These are phyloP conservation scores for Stereocaulon alpinum DNA, from an alignment of 495 filamentous ascomycete species.

Conservation along the genomic window DNA sequence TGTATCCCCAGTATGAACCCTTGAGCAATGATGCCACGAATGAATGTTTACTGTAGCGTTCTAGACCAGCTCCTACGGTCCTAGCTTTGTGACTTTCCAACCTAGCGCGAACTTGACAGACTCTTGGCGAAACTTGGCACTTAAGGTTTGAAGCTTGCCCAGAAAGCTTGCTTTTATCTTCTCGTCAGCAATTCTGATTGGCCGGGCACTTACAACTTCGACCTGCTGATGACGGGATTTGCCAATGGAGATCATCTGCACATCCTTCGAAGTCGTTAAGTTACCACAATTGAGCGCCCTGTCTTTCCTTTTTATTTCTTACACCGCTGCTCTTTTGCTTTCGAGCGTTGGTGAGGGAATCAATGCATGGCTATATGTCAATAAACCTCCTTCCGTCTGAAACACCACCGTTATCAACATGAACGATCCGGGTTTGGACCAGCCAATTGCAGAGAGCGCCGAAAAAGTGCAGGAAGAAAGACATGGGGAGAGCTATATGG, in stretches of 20 bases:
- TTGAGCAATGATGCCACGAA: neutral
- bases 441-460: slow-evolving; percentile 41
- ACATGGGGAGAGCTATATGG: slow-evolving; percentile 21
- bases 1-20: neutral
- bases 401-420: slow-evolving; percentile 29
- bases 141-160: neutral
- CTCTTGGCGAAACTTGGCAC: neutral
- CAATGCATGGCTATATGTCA: neutral
- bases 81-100: neutral
- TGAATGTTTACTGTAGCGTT: too few relatives aligned
- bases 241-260: neutral
- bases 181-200: neutral
- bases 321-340: neutral
- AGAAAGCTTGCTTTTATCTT: neutral
- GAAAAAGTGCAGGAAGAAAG: slow-evolving; percentile 35
- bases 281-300: too few relatives aligned
- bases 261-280: neutral
- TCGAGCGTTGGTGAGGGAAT: too few relatives aligned
- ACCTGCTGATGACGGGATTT: neutral
- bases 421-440: slow-evolving; percentile 51
- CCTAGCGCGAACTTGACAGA: neutral
- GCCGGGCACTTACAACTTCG: neutral
- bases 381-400: neutral
- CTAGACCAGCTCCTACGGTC: neutral
- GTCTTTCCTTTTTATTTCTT: neutral